phyloP scores from a whole-genome alignment of 2,329 filamentous ascomycete species.

The Neofusicoccum parvum region DNA sequence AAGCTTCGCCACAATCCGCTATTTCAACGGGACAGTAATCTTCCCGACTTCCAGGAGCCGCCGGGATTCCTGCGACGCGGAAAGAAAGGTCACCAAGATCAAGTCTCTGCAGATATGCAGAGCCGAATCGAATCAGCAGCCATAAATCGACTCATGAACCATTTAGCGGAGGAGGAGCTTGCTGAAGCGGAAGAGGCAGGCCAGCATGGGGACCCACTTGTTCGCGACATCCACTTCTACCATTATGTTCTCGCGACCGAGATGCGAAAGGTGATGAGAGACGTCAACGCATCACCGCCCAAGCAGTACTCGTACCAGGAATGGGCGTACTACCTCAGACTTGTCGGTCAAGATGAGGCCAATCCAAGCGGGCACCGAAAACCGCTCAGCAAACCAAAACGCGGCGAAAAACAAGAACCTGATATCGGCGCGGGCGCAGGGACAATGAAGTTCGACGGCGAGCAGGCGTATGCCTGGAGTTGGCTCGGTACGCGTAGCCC shows the following conservation, averaged over 20 bases:
- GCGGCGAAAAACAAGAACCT: background rate
- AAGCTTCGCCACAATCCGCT: constrained; percentile 25
- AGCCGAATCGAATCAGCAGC: constrained; percentile 5
- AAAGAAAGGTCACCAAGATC: constrained; percentile 21
- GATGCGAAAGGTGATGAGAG: constrained; percentile 45
- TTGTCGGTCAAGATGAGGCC: constrained; percentile 44
- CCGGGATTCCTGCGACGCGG: background rate
- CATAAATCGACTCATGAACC: background rate
- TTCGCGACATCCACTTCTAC: constrained; percentile 56
- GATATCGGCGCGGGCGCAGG: constrained; percentile 22
- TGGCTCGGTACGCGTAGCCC: constrained; percentile 73
- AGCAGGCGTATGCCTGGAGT: constrained; percentile 65
- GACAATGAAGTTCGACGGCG: constrained; percentile 24
- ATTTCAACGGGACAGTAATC: background rate
- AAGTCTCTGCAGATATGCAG: constrained; percentile 20
- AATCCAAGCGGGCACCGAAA: constrained; percentile 40
- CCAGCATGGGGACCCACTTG: constrained; percentile 44
- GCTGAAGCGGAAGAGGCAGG: constrained; percentile 44
- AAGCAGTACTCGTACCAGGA: constrained; percentile 43
- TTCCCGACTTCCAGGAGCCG: background rate
- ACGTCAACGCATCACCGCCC: constrained; percentile 42
- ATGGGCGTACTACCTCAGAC: constrained; percentile 41
- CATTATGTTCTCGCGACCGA: constrained; percentile 51
- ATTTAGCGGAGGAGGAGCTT: constrained; percentile 37
- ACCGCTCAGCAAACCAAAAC: constrained; percentile 29